Conservation (phyloP, 2,329 filamentous ascomycete genomes). For the Fulvia fulva region DNA sequence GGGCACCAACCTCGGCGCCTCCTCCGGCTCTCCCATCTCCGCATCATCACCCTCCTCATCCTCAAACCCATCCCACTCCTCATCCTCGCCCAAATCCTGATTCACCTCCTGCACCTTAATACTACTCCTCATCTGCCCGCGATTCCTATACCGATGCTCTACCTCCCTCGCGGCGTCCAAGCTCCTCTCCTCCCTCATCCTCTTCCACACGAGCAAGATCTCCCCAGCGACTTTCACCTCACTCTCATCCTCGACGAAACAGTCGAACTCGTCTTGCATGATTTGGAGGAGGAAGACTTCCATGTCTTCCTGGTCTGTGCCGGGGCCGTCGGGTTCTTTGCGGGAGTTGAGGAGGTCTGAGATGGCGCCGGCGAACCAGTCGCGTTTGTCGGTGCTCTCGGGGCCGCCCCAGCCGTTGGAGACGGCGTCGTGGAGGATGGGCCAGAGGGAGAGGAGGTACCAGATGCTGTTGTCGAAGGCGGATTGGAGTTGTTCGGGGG, state of each 20-base stretch:
- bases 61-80: slow-evolving; percentile 48
- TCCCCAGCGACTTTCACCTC: slow-evolving; percentile 67
- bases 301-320: slow-evolving; percentile 71
- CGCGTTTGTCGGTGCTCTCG: slow-evolving; percentile 78
- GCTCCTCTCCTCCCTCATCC: slow-evolving; percentile 62
- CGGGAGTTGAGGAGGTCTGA: slow-evolving; percentile 64
- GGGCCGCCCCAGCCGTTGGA: slow-evolving; percentile 84
- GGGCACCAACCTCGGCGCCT: slow-evolving; percentile 59
- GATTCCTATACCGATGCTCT: slow-evolving; percentile 67
- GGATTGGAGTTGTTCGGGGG: slow-evolving; percentile 28
- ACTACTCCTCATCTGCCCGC: slow-evolving; percentile 60
- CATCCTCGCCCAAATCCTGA: slow-evolving; percentile 52
- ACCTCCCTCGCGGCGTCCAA: slow-evolving; percentile 80
- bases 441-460: slow-evolving; percentile 82
- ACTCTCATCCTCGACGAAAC: slow-evolving; percentile 85
- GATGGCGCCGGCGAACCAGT: slow-evolving; percentile 90
- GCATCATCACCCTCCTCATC: slow-evolving; percentile 51
- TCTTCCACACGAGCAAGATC: slow-evolving; percentile 64
- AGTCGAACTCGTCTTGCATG: slow-evolving; percentile 94
- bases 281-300: slow-evolving; percentile 83
- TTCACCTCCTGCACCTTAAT: slow-evolving; percentile 57
- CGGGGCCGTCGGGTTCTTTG: slow-evolving; percentile 43
- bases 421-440: slow-evolving; percentile 80
- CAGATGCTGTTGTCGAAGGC: slow-evolving; percentile 78
- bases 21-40: slow-evolving; percentile 46